A percentile compares a stretch with the other conserved stretches of the same genome.
These are phyloP conservation scores for Malassezia furfur DNA, from an alignment of 1,284 basidiomycete species.

Conservation along the genomic window DNA sequence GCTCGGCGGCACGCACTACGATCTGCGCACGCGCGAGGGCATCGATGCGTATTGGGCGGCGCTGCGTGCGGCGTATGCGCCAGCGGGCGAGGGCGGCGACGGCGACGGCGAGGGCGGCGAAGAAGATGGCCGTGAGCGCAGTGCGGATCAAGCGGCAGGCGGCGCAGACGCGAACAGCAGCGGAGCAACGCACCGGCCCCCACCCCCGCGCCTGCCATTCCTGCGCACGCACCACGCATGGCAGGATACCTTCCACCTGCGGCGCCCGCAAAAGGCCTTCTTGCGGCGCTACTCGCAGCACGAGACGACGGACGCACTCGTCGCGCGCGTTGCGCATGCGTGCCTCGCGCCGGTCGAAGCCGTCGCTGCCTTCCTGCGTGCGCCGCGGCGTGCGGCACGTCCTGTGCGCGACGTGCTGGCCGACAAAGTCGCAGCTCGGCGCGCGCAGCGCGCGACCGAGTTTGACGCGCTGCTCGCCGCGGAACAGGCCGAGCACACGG, in stretches of 20 bases:
- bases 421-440: conserved; percentile 28
- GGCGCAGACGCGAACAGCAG: background rate
- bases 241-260: conserved; percentile 6
- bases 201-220: background rate
- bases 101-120: no score
- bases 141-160: background rate
- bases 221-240: conserved; percentile 8
- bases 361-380: conserved; percentile 53
- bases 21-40: conserved; percentile 1
- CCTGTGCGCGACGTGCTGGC: conserved; percentile 53
- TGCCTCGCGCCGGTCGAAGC: conserved; percentile 56
- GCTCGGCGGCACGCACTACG: background rate
- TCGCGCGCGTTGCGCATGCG: conserved; percentile 48
- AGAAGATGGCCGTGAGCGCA: no score
- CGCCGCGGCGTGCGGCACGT: conserved; percentile 21
- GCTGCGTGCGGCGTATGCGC: background rate
- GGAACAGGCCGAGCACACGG: conserved; percentile 52
- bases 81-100: no score
- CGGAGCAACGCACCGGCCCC: background rate
- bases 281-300: conserved; percentile 7
- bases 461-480: conserved; percentile 58
- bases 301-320: background rate
- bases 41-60: conserved; percentile 4
- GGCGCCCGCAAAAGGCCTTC: conserved; percentile 11
- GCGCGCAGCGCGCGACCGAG: conserved; percentile 53